Base-by-base conservation (phyloP, 768 basidiomycete species). In the Lactifluus subvellereus region DNA sequence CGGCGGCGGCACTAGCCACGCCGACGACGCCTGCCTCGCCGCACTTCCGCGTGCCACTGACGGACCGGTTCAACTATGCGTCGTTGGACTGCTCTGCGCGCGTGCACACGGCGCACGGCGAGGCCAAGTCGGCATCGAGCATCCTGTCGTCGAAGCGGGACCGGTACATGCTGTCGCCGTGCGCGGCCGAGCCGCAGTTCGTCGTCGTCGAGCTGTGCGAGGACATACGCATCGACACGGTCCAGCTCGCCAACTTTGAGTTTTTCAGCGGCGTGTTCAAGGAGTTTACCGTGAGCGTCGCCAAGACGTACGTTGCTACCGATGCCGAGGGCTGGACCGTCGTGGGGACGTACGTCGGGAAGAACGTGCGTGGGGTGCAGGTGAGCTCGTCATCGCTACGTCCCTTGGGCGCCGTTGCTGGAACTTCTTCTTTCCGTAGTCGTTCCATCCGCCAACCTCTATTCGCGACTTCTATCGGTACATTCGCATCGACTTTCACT, bases 191-290 rank as follows among this genome's bases (percentile, higher is more conserved):
- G 64, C 72, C 76, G 6, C 86, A 90, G 67, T 98, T 87, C 74
- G 88, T 98, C 38, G 86, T 97, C 38, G 88, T 98, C 50, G 97
- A 99, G 74, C 84, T 98, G 16, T 99, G 97, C 76, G 96, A 98
- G 67, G 97, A 98, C 72, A 94, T 99, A 66, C 79, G 92, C 50
- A 94, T 98, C 69, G 96, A 98, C 72, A 96, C 94, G 0, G 87
- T 98, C 50, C 94, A 98, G 72, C 77, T 99, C 18, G 95, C 94
- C 62, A 96, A 98, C 71, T 97, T 91, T 71, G 96, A 99, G 77
- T 98, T 98, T 77, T 99, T 98, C 76, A 92, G 89, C 66, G 94
- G 95, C 2, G 90, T 97, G 14, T 95, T 98, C 78, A 89, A 90
- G 74, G 92, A 96, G 60, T 89, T 98, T 65, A 82, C 82, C 5